phyloP scores from a whole-genome alignment of 805 yeast species.

The Cyberlindnera suaveolens region DNA sequence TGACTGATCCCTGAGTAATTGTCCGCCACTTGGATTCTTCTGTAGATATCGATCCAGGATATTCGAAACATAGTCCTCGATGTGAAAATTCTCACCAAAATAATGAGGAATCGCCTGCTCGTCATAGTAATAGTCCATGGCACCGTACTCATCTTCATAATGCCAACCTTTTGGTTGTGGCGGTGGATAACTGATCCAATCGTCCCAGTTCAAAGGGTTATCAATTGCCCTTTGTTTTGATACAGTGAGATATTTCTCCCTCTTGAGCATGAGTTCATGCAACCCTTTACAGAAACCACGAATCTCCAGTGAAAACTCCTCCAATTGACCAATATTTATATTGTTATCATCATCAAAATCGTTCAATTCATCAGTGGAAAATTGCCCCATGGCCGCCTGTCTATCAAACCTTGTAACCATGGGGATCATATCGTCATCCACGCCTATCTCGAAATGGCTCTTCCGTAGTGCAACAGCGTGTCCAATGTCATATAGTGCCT shows the following conservation, averaged over 20 bases:
- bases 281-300: conserved; percentile 12
- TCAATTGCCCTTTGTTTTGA: conserved; percentile 62
- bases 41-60: conserved; percentile 6
- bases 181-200: conserved; percentile 81
- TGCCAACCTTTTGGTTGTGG: conserved; percentile 47
- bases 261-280: conserved; percentile 33
- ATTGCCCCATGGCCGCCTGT: conserved; percentile 19
- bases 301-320: conserved; percentile 9
- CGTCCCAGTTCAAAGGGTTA: conserved; percentile 62
- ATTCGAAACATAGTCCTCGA: conserved; percentile 23
- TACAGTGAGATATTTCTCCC: conserved; percentile 57
- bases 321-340: conserved; percentile 7
- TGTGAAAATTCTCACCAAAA: conserved; percentile 31
- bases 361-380: conserved; percentile 3
- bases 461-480: conserved; percentile 12
- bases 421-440: conserved; percentile 21
- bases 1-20: neutral
- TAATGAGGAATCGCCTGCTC: conserved; percentile 22
- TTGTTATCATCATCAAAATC: conserved; percentile 4
- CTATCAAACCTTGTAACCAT: conserved; percentile 18
- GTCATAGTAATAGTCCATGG: conserved; percentile 21
- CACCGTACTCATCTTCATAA: conserved; percentile 26
- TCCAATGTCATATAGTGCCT: conserved; percentile 9
- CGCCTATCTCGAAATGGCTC: conserved; percentile 7
- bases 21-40: neutral